Conservation (phyloP, 257 asterid genomes). For the Solanum boliviense region DNA sequence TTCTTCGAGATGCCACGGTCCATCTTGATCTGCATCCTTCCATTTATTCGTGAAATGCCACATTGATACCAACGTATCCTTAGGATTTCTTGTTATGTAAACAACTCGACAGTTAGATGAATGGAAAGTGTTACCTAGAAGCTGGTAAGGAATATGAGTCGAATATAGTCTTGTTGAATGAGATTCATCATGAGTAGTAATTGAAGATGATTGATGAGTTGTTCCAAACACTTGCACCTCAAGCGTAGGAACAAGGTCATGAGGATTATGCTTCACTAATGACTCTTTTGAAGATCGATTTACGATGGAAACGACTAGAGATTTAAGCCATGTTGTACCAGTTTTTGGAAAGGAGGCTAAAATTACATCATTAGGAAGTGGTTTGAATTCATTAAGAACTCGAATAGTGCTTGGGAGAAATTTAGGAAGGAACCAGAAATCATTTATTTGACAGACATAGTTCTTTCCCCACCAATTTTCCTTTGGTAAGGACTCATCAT, state of each 20-base stretch:
- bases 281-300: background rate
- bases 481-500: background rate
- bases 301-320: background rate
- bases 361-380: background rate
- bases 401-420: background rate
- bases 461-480: background rate
- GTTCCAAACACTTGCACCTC: background rate
- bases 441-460: background rate
- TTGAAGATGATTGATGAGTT: background rate
- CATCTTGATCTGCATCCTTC: background rate
- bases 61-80: background rate
- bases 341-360: background rate
- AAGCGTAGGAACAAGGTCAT: background rate
- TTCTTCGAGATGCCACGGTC: background rate
- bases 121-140: background rate
- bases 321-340: constrained; percentile 10
- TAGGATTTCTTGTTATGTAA: background rate
- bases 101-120: background rate
- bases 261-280: background rate
- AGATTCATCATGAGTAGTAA: background rate
- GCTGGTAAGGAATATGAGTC: background rate
- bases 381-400: background rate
- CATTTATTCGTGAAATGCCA: background rate
- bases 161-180: background rate
- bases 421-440: background rate